Evolutionary conservation across 2,329 filamentous ascomycete genomes (phyloP), one percentile per base, ranked within the genome.

Genomic region (Karstenula rhodostoma): DNA sequence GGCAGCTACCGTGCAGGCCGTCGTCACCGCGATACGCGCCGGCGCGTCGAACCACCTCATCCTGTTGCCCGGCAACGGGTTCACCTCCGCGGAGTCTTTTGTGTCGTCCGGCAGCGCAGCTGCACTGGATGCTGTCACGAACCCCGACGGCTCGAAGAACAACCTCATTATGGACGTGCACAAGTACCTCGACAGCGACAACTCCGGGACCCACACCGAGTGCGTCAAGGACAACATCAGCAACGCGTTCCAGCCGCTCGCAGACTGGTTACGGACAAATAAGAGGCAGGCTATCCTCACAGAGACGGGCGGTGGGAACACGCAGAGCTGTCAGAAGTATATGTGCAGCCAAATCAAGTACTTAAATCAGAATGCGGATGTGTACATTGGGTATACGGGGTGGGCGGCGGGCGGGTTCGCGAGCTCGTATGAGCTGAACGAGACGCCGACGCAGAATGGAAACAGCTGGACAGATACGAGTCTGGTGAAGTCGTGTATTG

Each of bases 11-110:
- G 85, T 86, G 61, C 89, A 91, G 70, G 81, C 81, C 13, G 87
- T 81, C 17, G 89, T 92, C 1, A 87, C 84, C 0, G 89, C 87
- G 3, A 90, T 92, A 67, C 85, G 89, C 44, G 84, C 86, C 2
- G 89, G 88, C n/a, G 88, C 88, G n/a, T 83, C 79, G 0, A 77
- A 78, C 22, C 86, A 91, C 64, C 83, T 86, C 69, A 89, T 91
- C 65, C 80, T 91, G 13, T 82, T 90, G 1, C 86, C 89, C 0
- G 89, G 89, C 2, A 88, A 82, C 40, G 84, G 86, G 67, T 90
- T 84, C 70, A 83, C 85, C 8, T 64, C 59, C 3, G 73, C 73
- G 1, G 71, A 65, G 9, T 62, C 61, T 1, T 76, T 73, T 50
- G 65, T 72, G 4, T 58, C 53, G 22, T 64, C 65, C 22, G 72